Evolutionary conservation across 176 grass and related monocot genomes (phyloP), one percentile per base, ranked within the genome.

Genomic region (Thalia dealbata): DNA sequence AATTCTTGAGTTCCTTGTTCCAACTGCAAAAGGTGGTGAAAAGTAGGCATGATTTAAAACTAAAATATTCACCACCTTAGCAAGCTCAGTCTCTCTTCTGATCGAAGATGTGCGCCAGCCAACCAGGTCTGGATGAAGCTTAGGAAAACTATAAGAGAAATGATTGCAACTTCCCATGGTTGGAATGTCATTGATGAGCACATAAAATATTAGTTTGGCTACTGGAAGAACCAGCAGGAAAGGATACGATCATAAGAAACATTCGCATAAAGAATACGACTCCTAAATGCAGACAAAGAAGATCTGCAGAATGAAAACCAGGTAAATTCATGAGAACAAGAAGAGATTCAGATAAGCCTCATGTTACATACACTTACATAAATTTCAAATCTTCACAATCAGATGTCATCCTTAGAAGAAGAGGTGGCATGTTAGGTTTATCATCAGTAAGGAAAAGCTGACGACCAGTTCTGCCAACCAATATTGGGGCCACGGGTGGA

Each of bases 241-340:
- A 81, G 89, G 89, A 96, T 91, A 96, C 92, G 89, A 38, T 96
- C 92, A 61, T 92, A 91, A 42, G 84, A 92, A 79, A 96, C 86
- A 78, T 96, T 96, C 14, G 88, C 89, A 81, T 96, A 96, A 46
- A 89, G 52, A 67, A 78, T 70, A 8, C 86, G 83, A 80, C 79
- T 81, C 84, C 78, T 89, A 71, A 96, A 96, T 80, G 84, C 60
- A 75, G 81, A 80, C 12, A 96, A 78, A 16, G 92, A 84, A 71
- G 80, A 85, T 77, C 89, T 96, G 82, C 75, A 72, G 62, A 79
- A 80, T 4, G 4, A 38, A 38, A 38, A 1, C 32, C 32, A 38
- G 32, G 4, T 38, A 38, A 38, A 38, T 2, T 38, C 32, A 38
- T 38, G 32, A 38, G 1, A 38, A 38, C 32, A 1, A 38, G 32